phyloP scores from a whole-genome alignment of 345 rosid genomes.

The Arabis alpina region DNA sequence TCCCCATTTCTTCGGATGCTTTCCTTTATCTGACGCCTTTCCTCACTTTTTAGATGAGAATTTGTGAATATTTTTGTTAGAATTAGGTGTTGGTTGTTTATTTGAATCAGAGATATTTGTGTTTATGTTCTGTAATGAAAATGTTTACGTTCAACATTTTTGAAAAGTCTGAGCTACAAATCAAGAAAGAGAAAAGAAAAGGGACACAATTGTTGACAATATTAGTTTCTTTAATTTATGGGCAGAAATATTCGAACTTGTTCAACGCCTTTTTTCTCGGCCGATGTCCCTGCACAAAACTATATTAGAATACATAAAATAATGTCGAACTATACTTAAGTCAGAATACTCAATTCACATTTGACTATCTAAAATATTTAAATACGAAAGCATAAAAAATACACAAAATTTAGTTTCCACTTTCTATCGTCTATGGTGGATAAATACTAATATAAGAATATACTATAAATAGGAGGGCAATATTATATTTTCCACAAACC shows the following conservation, averaged over 20 bases:
- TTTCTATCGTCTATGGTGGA: neutral
- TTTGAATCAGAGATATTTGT: neutral
- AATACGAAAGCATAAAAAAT: neutral
- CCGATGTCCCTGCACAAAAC: no score
- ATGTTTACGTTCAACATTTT: neutral
- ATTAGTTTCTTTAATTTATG: neutral
- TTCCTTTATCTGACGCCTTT: neutral
- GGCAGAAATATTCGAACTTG: no score
- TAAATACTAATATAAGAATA: neutral
- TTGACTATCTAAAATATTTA: neutral
- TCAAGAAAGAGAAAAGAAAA: neutral
- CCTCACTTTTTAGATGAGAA: neutral
- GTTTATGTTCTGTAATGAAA: neutral
- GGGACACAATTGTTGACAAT: slow-evolving; percentile 9
- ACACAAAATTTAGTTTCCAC: neutral
- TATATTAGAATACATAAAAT: no score
- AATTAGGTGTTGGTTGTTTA: neutral
- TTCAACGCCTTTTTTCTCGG: no score
- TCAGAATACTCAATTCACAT: no score
- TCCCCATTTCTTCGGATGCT: slow-evolving; percentile 15
- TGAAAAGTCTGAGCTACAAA: neutral
- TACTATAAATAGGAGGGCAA: slow-evolving; percentile 5
- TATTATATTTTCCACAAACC: slow-evolving; percentile 6
- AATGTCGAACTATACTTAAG: no score
- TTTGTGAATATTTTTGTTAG: neutral